These are phyloP conservation scores for Pigoraptor vietnamica DNA, from an alignment of 78 protist species.

Conservation along the genomic window DNA sequence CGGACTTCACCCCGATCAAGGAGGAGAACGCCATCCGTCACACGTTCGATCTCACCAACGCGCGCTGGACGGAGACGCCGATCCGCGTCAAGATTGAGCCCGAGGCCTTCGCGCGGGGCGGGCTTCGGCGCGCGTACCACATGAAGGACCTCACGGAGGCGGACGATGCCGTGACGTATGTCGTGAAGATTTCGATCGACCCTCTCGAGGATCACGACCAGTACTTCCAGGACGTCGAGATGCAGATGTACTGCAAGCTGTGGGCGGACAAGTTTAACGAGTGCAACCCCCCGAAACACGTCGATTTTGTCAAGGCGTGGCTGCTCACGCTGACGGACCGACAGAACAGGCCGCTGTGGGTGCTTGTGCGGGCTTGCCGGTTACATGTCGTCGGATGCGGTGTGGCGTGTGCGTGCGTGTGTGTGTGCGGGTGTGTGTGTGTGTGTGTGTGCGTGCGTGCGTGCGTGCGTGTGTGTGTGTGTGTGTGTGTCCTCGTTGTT, in stretches of 20 bases:
- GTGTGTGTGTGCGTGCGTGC: too few species aligned
- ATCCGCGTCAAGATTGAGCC: neutral
- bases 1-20: neutral
- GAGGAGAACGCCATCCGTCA: neutral
- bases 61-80: neutral
- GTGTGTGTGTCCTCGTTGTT: too few species aligned
- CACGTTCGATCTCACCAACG: neutral
- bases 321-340: slow-evolving; percentile 48
- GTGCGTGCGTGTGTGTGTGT: too few species aligned
- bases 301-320: slow-evolving; percentile 54
- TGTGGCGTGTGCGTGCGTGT: too few species aligned
- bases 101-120: slow-evolving; percentile 45
- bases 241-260: slow-evolving; percentile 53
- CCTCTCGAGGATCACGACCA: neutral
- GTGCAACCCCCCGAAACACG: slow-evolving; percentile 50
- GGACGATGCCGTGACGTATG: neutral
- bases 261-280: slow-evolving; percentile 51
- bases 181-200: neutral
- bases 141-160: neutral
- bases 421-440: too few species aligned
- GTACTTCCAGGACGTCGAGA: slow-evolving; percentile 38
- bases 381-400: too few species aligned
- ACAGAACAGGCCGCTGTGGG: neutral
- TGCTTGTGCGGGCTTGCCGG: neutral
- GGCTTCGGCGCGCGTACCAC: slow-evolving; percentile 33